Percentiles rank a stretch among this genome's conserved stretches.
These are phyloP conservation scores for Macrolepiota albuminosa DNA, from an alignment of 768 basidiomycete species.

Conservation along the genomic window DNA sequence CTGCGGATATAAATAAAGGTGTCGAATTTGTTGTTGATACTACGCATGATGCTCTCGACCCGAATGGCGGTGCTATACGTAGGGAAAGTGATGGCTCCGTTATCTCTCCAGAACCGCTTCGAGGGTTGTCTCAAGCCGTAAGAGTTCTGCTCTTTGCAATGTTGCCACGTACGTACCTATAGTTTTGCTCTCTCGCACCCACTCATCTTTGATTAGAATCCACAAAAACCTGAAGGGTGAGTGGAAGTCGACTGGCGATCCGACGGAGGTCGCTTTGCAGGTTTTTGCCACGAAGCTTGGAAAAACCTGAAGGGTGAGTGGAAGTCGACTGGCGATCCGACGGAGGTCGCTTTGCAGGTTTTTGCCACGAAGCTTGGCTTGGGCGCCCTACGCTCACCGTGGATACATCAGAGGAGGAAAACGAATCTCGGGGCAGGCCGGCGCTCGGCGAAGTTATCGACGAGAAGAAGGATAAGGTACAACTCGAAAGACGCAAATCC, in stretches of 20 bases:
- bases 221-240: slow-evolving; percentile 35
- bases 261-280: slow-evolving; percentile 54
- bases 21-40: slow-evolving; percentile 29
- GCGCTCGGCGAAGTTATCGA: slow-evolving; percentile 25
- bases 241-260: slow-evolving; percentile 47
- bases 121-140: slow-evolving; percentile 24
- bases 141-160: slow-evolving; percentile 32
- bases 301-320: slow-evolving; percentile 37
- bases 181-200: neutral
- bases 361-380: slow-evolving; percentile 46
- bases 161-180: slow-evolving; percentile 14
- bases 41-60: slow-evolving; percentile 28
- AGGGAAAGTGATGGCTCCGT: slow-evolving; percentile 17
- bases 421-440: slow-evolving; percentile 14
- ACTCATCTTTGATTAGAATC: slow-evolving; percentile 20
- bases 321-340: slow-evolving; percentile 49
- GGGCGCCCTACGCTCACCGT: slow-evolving; percentile 28
- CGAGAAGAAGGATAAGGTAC: slow-evolving; percentile 17
- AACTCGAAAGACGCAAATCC: neutral
- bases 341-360: slow-evolving; percentile 53
- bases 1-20: slow-evolving; percentile 19
- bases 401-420: slow-evolving; percentile 19
- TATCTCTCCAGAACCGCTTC: slow-evolving; percentile 16
- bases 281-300: slow-evolving; percentile 48
- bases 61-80: slow-evolving; percentile 21